These are phyloP conservation scores for Cordyceps pruinosa DNA, from an alignment of 2,329 filamentous ascomycete genomes.

Conservation along the genomic window DNA sequence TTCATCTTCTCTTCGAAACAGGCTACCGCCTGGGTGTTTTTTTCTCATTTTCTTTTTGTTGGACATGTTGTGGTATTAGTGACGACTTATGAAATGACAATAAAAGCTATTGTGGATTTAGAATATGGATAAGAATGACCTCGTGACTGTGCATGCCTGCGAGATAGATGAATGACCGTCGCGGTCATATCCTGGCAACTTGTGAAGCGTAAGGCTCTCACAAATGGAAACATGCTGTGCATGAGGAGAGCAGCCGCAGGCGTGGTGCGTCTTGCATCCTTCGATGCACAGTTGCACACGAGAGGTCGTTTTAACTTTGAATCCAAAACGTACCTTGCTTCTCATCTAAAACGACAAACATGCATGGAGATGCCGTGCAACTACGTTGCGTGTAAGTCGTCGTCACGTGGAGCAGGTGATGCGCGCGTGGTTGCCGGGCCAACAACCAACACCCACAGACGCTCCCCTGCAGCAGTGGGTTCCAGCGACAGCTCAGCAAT, in stretches of 20 bases:
- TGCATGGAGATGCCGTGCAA: neutral
- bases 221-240: neutral
- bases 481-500: neutral
- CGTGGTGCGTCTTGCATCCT: neutral
- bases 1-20: slow-evolving; percentile 8
- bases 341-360: neutral
- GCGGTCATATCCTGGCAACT: too few relatives aligned
- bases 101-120: slow-evolving; percentile 24
- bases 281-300: neutral
- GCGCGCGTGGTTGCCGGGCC: slow-evolving; percentile 4
- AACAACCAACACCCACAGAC: neutral
- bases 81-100: slow-evolving; percentile 35
- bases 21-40: slow-evolving; percentile 2
- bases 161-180: too few relatives aligned
- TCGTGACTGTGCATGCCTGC: neutral
- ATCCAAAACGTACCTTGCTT: neutral
- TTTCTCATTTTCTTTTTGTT: slow-evolving; percentile 13
- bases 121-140: neutral
- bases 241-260: neutral
- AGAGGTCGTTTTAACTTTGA: neutral
- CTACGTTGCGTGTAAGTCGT: neutral
- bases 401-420: slow-evolving; percentile 1
- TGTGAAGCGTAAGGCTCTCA: too few relatives aligned
- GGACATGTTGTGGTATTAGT: slow-evolving; percentile 28
- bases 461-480: neutral